Conservation (phyloP, 169 alveolate species). For the Ichthyophthirius multifiliis region DNA sequence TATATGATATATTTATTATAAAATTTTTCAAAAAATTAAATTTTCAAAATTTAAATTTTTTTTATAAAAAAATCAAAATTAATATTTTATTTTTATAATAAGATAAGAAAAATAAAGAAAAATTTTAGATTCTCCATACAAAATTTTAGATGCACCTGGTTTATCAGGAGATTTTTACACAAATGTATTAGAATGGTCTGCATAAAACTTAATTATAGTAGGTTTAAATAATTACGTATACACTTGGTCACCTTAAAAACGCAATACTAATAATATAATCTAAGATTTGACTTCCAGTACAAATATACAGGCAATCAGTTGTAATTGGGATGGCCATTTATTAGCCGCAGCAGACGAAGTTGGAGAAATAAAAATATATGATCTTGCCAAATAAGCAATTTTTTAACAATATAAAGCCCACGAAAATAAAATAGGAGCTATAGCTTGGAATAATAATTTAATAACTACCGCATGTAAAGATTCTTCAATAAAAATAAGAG, state of each 20-base stretch:
- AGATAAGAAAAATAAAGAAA: too few species aligned
- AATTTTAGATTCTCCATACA: slow-evolving; percentile 34
- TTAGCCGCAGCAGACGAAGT: slow-evolving; percentile 37
- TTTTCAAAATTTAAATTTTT: too few species aligned
- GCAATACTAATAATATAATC: slow-evolving; percentile 3
- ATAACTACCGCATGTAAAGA: slow-evolving; percentile 92
- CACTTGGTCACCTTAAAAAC: slow-evolving; percentile 26
- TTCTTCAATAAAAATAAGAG: slow-evolving; percentile 83
- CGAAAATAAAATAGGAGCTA: slow-evolving; percentile 27
- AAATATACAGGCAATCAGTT: slow-evolving; percentile 23
- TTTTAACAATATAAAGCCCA: slow-evolving; percentile 19
- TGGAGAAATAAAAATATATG: slow-evolving; percentile 42
- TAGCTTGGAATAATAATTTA: slow-evolving; percentile 54
- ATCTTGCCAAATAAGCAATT: slow-evolving; percentile 18
- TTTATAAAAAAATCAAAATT: too few species aligned
- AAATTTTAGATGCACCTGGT: slow-evolving; percentile 35
- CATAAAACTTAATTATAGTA: slow-evolving; percentile 34
- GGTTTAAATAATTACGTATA: slow-evolving; percentile 32
- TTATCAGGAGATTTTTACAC: slow-evolving; percentile 45
- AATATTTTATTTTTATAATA: too few species aligned
- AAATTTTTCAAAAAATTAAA: too few species aligned
- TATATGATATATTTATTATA: too few species aligned
- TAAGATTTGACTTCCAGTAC: not conserved
- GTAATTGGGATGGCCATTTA: slow-evolving; percentile 14
- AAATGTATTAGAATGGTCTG: slow-evolving; percentile 45